phyloP scores from a whole-genome alignment of 2,329 filamentous ascomycete genomes.

The Penicillium polonicum region DNA sequence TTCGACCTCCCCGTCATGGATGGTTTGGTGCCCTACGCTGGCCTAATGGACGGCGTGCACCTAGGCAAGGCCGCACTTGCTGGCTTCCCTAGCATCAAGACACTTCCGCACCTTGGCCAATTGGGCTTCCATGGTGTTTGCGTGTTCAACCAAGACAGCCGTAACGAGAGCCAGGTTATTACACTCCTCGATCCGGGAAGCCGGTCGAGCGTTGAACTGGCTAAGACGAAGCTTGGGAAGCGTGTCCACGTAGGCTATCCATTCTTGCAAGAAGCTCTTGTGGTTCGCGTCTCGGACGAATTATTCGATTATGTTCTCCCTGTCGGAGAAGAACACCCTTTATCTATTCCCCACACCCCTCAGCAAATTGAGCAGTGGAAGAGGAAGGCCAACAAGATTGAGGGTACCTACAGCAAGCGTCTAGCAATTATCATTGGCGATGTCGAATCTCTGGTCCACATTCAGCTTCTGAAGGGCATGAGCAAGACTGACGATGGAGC shows the following conservation, averaged over 20 bases:
- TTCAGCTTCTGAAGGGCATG: conserved; percentile 90
- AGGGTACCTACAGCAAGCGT: conserved; percentile 84
- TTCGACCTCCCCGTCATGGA: conserved; percentile 93
- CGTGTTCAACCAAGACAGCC: conserved; percentile 92
- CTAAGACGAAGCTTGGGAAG: conserved; percentile 77
- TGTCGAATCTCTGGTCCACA: conserved; percentile 85
- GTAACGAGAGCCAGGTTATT: conserved; percentile 94
- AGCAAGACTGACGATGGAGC: conserved; percentile 88
- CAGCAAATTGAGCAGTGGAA: conserved; percentile 79
- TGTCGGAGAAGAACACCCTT: conserved; percentile 62
- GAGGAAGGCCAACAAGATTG: conserved; percentile 79
- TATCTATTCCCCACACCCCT: conserved; percentile 68
- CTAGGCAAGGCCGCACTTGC: conserved; percentile 80
- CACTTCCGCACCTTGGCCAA: conserved; percentile 75
- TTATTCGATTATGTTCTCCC: conserved; percentile 82
- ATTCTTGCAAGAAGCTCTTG: conserved; percentile 90
- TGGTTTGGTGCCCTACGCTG: conserved; percentile 79
- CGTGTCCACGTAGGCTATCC: conserved; percentile 91
- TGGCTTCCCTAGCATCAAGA: conserved; percentile 88
- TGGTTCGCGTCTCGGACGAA: conserved; percentile 86
- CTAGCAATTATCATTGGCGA: conserved; percentile 82
- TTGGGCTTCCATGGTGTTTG: conserved; percentile 87
- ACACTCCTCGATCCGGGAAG: conserved; percentile 74
- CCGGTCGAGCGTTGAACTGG: conserved; percentile 67
- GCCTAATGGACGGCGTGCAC: conserved; percentile 79